Conservation (phyloP, 2,329 filamentous ascomycete genomes). For the Amauroascus niger region DNA sequence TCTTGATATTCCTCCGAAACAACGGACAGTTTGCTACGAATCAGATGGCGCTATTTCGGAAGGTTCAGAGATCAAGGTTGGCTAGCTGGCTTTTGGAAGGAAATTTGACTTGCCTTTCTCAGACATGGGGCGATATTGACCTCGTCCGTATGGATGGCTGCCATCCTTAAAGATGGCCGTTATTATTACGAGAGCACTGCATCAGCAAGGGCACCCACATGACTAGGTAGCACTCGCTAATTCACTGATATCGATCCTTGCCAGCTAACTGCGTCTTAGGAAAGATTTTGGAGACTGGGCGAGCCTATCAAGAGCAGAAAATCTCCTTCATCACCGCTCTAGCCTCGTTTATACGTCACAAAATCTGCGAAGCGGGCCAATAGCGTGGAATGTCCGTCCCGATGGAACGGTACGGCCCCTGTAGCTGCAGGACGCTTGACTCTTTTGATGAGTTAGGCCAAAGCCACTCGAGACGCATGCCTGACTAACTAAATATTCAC, state of each 20-base stretch:
- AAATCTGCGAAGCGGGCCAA: not conserved
- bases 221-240: conserved; percentile 9
- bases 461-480: no score
- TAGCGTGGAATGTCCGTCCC: not conserved
- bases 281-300: not conserved
- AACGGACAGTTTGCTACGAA: not conserved
- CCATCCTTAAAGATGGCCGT: not conserved
- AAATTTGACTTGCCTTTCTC: not conserved
- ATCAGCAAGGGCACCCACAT: not conserved
- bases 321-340: not conserved
- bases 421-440: conserved; percentile 5
- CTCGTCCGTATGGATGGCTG: not conserved
- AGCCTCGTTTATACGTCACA: conserved; percentile 6
- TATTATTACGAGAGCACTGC: not conserved
- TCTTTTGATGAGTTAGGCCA: not conserved
- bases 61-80: not conserved
- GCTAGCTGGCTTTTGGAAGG: conserved; percentile 7
- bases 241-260: conserved; percentile 1
- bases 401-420: conserved; percentile 1
- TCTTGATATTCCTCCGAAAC: not conserved
- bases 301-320: not conserved
- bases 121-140: not conserved
- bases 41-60: not conserved
- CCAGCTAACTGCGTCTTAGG: not conserved
- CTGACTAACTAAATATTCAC: not conserved